Conservation (phyloP, 805 yeast genomes). For the Candida glaebosa region DNA sequence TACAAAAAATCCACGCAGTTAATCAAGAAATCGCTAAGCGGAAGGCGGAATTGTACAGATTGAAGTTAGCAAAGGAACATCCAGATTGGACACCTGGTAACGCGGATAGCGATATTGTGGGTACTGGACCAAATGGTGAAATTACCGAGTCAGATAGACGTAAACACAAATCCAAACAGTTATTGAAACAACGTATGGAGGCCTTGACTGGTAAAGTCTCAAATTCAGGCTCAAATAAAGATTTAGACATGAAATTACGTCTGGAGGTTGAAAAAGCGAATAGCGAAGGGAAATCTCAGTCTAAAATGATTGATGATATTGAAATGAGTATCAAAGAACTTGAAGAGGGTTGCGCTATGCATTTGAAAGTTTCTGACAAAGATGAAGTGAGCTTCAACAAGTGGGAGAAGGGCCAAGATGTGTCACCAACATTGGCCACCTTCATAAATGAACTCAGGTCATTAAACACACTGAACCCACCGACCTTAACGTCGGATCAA, state of each 20-base stretch:
- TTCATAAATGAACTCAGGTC: slow-evolving; percentile 56
- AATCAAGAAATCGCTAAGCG: slow-evolving; percentile 67
- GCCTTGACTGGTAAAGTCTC: slow-evolving; percentile 72
- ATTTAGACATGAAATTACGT: slow-evolving; percentile 51
- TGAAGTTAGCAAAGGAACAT: slow-evolving; percentile 52
- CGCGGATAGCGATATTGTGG: slow-evolving; percentile 46
- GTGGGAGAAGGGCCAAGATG: slow-evolving; percentile 82
- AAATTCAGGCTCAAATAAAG: slow-evolving; percentile 42
- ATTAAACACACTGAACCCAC: slow-evolving; percentile 11
- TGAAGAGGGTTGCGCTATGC: slow-evolving; percentile 44
- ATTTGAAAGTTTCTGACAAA: slow-evolving; percentile 38
- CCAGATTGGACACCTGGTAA: slow-evolving; percentile 54
- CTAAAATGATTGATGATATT: slow-evolving; percentile 64
- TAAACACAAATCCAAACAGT: slow-evolving; percentile 75
- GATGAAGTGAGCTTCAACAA: slow-evolving; percentile 55
- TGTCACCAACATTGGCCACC: slow-evolving; percentile 55
- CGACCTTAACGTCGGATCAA: slow-evolving; percentile 7
- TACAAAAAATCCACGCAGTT: slow-evolving; percentile 56
- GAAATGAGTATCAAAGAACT: slow-evolving; percentile 66
- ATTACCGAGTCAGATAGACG: slow-evolving; percentile 80
- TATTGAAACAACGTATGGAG: slow-evolving; percentile 84
- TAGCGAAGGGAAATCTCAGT: slow-evolving; percentile 52
- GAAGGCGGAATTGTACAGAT: slow-evolving; percentile 61
- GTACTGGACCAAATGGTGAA: slow-evolving; percentile 85
- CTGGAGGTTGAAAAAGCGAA: slow-evolving; percentile 51